A percentile compares a stretch with the other conserved stretches of the same genome.
Evolutionary conservation across 2,329 filamentous ascomycete genomes (phyloP).

Genomic region (Neofusicoccum laricinum): DNA sequence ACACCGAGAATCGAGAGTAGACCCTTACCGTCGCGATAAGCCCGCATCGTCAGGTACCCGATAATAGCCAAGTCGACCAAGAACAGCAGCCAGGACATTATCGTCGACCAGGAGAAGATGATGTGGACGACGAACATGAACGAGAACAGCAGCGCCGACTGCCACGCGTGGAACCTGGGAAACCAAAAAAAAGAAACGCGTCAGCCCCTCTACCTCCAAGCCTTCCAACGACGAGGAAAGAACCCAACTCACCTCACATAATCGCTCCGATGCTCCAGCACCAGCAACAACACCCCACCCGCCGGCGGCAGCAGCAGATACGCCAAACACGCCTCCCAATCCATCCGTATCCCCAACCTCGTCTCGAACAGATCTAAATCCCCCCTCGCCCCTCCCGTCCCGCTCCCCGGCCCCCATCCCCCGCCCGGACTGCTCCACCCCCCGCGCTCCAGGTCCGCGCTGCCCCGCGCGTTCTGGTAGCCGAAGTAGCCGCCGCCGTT

Average conservation of each 20-base stretch:
- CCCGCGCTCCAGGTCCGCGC: constrained; percentile 22
- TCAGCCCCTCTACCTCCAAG: constrained; percentile 17
- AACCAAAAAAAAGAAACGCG: neutral
- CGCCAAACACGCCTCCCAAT: constrained; percentile 86
- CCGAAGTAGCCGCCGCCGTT: constrained; percentile 27
- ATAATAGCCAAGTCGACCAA: constrained; percentile 73
- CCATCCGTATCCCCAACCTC: constrained; percentile 78
- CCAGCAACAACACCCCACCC: constrained; percentile 77
- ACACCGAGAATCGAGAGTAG: neutral
- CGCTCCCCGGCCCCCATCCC: constrained; percentile 32
- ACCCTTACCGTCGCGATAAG: constrained; percentile 72
- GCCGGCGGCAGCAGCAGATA: constrained; percentile 83
- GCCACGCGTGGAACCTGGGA: constrained; percentile 90
- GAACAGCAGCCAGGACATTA: constrained; percentile 82
- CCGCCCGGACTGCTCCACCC: constrained; percentile 28
- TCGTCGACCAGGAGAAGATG: constrained; percentile 77
- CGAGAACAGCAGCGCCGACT: constrained; percentile 80
- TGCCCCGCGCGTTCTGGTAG: constrained; percentile 5
- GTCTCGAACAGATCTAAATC: constrained; percentile 82
- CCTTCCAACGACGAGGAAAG: neutral
- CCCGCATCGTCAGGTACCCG: constrained; percentile 70
- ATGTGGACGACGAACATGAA: constrained; percentile 72
- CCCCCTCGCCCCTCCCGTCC: constrained; percentile 52
- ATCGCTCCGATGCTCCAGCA: constrained; percentile 91
- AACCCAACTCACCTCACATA: constrained; percentile 72